Evolutionary conservation across 176 grass and related monocot genomes (phyloP).

Genomic region (Aegilops umbellulata): DNA sequence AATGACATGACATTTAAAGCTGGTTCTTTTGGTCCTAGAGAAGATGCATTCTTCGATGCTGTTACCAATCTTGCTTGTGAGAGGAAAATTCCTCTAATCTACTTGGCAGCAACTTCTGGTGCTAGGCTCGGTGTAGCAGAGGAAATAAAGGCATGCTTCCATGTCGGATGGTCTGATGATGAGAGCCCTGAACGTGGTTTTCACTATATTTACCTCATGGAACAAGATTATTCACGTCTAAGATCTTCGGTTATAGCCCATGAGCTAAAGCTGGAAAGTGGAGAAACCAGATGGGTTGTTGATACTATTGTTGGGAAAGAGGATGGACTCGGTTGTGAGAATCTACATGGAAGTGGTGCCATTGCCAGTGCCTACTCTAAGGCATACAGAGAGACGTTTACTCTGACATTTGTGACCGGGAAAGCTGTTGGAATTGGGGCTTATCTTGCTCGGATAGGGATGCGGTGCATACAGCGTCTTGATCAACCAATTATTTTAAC

Average conservation of each 20-base stretch:
- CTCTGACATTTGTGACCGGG: slow-evolving; percentile 95
- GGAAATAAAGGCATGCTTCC: slow-evolving; percentile 93
- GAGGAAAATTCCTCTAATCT: slow-evolving; percentile 95
- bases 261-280: slow-evolving; percentile 69
- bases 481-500: slow-evolving; percentile 97
- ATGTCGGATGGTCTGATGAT: slow-evolving; percentile 88
- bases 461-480: slow-evolving; percentile 97
- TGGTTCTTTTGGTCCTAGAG: slow-evolving; percentile 93
- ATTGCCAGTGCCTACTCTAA: slow-evolving; percentile 94
- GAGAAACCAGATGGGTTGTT: slow-evolving; percentile 90
- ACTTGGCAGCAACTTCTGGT: slow-evolving; percentile 90
- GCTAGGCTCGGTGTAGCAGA: slow-evolving; percentile 89
- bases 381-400: slow-evolving; percentile 94
- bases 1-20: slow-evolving; percentile 95
- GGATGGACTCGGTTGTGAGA: slow-evolving; percentile 92
- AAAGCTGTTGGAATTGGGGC: slow-evolving; percentile 94
- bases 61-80: slow-evolving; percentile 87
- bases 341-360: slow-evolving; percentile 92
- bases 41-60: slow-evolving; percentile 95
- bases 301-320: slow-evolving; percentile 93
- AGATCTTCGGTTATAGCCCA: slow-evolving; percentile 87
- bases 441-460: slow-evolving; percentile 92
- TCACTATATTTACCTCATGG: slow-evolving; percentile 89
- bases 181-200: slow-evolving; percentile 86
- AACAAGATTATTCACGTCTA: slow-evolving; percentile 70